Base-by-base conservation (phyloP, 129 eudicot genomes). In the Pittosporum tobira region DNA sequence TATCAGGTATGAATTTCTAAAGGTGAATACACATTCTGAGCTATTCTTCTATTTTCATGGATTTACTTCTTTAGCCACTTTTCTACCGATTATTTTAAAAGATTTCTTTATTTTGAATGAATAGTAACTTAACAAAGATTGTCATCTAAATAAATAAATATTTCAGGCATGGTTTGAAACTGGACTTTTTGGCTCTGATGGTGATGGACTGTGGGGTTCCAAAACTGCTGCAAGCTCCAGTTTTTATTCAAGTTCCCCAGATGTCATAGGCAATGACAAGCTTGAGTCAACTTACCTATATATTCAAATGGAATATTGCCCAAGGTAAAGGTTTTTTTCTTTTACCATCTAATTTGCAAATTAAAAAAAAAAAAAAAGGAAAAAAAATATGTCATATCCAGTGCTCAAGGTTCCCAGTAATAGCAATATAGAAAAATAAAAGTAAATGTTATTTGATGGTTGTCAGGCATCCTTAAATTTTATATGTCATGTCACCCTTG, bases 101-200 rank as follows among this genome's bases (percentile, higher is more conserved):
- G n/a, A n/a, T n/a, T n/a, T n/a, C n/a, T n/a, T n/a, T n/a, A n/a
- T 34, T 34, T 34, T 34, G 40, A 34, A 2, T 12, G 10, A 34
- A 34, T 34, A 34, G 13, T 8, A 34, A 34, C 40, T 34, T 34
- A 34, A 34, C 40, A 34, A 34, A 34, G 7, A 34, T 34, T 34
- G 4, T 34, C 10, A 12, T 5, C 40, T 34, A 12, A 34, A 50
- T 52, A 47, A 46, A 65, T 19, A 49, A 15, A n/a, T n/a, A 46
- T 69, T 82, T 64, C 94, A 91, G 96, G 99, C 99, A 63, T 91
- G 99, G 99, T 83, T 83, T 79, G 99, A 91, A 75, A 77, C 94
- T 51, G 96, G 99, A 70, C 74, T 77, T 61, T 66, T 50, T 60
- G 90, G 76, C 59, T 59, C 25, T 55, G 63, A 50, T 64, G 85